Conservation (phyloP, 2,329 filamentous ascomycete genomes). For the Nemania sp. region DNA sequence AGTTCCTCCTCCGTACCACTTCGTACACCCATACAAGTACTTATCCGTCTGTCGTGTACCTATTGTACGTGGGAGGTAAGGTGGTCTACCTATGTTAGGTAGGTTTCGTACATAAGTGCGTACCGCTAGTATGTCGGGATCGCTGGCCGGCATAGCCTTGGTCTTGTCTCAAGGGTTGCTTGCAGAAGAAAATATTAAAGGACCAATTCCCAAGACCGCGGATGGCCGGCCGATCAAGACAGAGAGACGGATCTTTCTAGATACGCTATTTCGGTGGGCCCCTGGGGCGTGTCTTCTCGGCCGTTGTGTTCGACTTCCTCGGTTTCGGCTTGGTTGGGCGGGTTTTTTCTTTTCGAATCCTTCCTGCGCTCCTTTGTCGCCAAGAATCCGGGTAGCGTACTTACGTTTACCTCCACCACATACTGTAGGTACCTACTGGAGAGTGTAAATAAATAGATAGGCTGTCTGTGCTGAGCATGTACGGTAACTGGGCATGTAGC, state of each 20-base stretch:
- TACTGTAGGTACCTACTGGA: not conserved
- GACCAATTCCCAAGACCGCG: slow-evolving; percentile 14
- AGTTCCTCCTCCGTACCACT: too few species aligned
- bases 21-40: too few species aligned
- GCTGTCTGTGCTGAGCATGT: too few species aligned
- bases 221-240: slow-evolving; percentile 12
- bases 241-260: not conserved
- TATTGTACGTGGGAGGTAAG: too few species aligned
- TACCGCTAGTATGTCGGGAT: not conserved
- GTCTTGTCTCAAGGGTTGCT: not conserved
- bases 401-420: not conserved
- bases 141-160: slow-evolving; percentile 8
- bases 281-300: not conserved
- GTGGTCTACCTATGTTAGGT: not conserved
- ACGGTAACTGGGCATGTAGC: too few species aligned
- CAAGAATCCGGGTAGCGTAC: not conserved
- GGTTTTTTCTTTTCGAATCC: not conserved
- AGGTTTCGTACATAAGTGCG: not conserved
- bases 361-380: not conserved
- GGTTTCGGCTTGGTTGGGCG: not conserved
- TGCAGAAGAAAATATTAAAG: not conserved
- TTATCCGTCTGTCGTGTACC: too few species aligned
- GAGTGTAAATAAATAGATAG: not conserved
- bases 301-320: not conserved
- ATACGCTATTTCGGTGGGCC: slow-evolving; percentile 3